Evolutionary conservation across 2,329 filamentous ascomycete genomes (phyloP), one percentile per base, ranked within the genome.

Genomic region (Colletotrichum phormii): DNA sequence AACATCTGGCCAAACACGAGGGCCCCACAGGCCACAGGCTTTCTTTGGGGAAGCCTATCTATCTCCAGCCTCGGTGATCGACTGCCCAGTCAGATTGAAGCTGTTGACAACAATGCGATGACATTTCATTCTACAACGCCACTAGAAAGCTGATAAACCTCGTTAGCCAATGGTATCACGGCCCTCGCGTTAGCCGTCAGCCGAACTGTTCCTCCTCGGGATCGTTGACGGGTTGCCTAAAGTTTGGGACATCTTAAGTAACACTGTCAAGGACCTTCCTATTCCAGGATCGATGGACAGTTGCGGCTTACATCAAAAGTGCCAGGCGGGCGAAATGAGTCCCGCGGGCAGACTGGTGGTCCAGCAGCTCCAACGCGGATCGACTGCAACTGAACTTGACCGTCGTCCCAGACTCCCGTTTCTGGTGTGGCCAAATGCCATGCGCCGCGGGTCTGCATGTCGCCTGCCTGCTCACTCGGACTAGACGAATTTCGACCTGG

Each of bases 231-330:
- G 33, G 12, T 13, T 26, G 26, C 53, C 46, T 35, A 49, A 26
- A 64, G n/a, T 54, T n/a, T 49, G 26, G 13, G 15, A 9, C 15
- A 24, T 12, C 11, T 15, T 7, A 5, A n/a, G 35, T 42, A 42
- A 42, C 35, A 42, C 6, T 55, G 33, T 24, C 2, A 37, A 37
- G n/a, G 59, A 70, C 65, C 60, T 60, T 61, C 70, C 60, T 69
- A 42, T 60, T 70, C 2, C 18, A 59, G 60, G 15, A 64, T 64
- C 26, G 60, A 64, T 55, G 46, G 42, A 51, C 60, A 29, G 31
- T 18, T 51, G 65, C 46, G 54, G 66, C 65, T 72, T 60, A 72
- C 57, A 57, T 53, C 54, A 57, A 63, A 72, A n/a, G 65, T 72
- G 35, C 68, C 29, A n/a, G 51, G 18, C 26, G 22, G 33, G 26